Percentiles rank a stretch among this genome's conserved stretches.
phyloP scores from a whole-genome alignment of 371 early-diverging fungal genomes.

The Lichtheimia ornata region DNA sequence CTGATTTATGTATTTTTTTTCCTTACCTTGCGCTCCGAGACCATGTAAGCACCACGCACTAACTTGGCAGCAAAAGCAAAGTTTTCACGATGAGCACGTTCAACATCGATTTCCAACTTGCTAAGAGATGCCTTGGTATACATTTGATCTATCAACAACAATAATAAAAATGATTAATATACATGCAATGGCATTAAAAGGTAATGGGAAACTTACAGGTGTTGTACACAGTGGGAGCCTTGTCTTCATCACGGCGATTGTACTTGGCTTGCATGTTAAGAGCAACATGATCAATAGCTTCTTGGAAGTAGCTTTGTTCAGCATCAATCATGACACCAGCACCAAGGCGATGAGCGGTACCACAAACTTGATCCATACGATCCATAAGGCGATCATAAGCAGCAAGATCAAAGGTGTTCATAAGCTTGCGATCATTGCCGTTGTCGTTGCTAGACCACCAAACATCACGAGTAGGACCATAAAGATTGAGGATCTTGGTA shows the following conservation, averaged over 20 bases:
- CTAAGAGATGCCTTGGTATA: slow-evolving; percentile 77
- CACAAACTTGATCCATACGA: slow-evolving; percentile 67
- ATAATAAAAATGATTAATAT: slow-evolving; percentile 8
- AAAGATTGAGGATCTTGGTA: slow-evolving; percentile 56
- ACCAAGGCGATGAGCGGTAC: slow-evolving; percentile 56
- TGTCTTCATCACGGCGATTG: slow-evolving; percentile 56
- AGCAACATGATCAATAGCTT: slow-evolving; percentile 86
- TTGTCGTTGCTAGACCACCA: slow-evolving; percentile 17
- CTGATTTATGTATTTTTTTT: slow-evolving; percentile 1
- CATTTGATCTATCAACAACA: slow-evolving; percentile 72
- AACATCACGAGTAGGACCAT: slow-evolving; percentile 37
- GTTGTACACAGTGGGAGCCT: slow-evolving; percentile 78
- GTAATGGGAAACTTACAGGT: slow-evolving; percentile 55
- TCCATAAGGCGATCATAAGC: slow-evolving; percentile 69
- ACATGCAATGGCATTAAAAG: background rate
- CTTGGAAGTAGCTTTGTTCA: slow-evolving; percentile 91
- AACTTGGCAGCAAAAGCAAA: slow-evolving; percentile 86
- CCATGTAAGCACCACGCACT: slow-evolving; percentile 94
- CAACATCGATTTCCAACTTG: slow-evolving; percentile 71
- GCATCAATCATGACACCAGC: slow-evolving; percentile 91
- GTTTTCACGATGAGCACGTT: slow-evolving; percentile 63
- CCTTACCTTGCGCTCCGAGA: slow-evolving; percentile 70
- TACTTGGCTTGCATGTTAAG: slow-evolving; percentile 65
- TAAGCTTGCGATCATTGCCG: slow-evolving; percentile 19
- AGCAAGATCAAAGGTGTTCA: slow-evolving; percentile 55